phyloP scores from a whole-genome alignment of 1,284 basidiomycete genomes.

The Leccinum ponderosum region DNA sequence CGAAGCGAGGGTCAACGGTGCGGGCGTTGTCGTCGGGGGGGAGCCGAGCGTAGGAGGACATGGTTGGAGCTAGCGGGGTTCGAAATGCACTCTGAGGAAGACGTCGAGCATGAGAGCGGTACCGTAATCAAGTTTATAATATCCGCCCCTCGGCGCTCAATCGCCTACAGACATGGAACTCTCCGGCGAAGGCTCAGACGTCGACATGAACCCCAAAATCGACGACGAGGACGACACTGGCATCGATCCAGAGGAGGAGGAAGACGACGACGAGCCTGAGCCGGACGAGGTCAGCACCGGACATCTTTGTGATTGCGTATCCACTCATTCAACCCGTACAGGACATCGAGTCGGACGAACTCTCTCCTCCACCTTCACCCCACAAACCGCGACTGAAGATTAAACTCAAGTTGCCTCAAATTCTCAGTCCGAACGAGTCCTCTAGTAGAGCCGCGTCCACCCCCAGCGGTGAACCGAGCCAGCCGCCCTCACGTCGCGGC shows the following conservation, averaged over 20 bases:
- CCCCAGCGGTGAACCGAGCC: constrained; percentile 34
- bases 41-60: background rate
- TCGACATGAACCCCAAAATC: constrained; percentile 35
- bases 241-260: constrained; percentile 24
- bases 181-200: constrained; percentile 26
- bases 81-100: constrained; percentile 5
- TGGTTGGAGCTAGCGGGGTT: background rate
- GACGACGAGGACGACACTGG: constrained; percentile 28
- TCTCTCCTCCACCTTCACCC: constrained; percentile 36
- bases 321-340: constrained; percentile 1
- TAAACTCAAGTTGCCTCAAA: constrained; percentile 58
- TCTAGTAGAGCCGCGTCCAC: constrained; percentile 41
- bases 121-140: background rate
- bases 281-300: constrained; percentile 19
- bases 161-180: constrained; percentile 21
- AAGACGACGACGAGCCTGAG: constrained; percentile 24
- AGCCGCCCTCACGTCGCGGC: constrained; percentile 31
- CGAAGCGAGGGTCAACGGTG: constrained; percentile 39
- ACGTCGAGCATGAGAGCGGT: constrained; percentile 16
- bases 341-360: constrained; percentile 38
- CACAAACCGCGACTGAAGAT: constrained; percentile 54
- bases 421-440: constrained; percentile 38
- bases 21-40: background rate
- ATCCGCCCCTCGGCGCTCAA: constrained; percentile 4
- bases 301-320: background rate